phyloP scores from a whole-genome alignment of 2,329 filamentous ascomycete species.

The Fusarium ambrosium region DNA sequence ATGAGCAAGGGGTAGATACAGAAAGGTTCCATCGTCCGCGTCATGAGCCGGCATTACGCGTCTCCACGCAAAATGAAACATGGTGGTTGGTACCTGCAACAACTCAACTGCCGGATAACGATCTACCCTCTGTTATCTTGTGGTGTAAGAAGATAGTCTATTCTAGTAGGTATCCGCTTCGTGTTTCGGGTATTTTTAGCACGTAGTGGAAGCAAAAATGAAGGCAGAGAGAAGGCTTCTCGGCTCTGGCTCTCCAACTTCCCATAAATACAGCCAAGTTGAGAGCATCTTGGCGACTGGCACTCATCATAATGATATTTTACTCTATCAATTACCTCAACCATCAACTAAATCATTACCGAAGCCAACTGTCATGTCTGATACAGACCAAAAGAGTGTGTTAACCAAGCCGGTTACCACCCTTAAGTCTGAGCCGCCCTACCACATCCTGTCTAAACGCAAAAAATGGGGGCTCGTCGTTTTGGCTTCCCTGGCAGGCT shows the following conservation, averaged over 20 bases:
- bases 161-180: background rate
- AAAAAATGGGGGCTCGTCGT: constrained; percentile 43
- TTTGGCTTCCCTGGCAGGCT: constrained; percentile 34
- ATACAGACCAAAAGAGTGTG: background rate
- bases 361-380: background rate
- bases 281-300: background rate
- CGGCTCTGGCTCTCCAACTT: background rate
- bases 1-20: background rate
- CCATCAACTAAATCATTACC: background rate
- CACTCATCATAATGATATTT: background rate
- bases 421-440: background rate
- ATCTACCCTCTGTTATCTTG: background rate
- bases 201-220: background rate
- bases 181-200: constrained; percentile 3
- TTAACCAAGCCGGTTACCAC: background rate
- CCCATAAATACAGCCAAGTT: background rate
- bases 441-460: constrained; percentile 11
- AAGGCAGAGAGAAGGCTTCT: background rate
- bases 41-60: background rate
- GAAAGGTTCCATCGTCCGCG: background rate
- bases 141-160: background rate
- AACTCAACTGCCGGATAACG: background rate
- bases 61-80: background rate
- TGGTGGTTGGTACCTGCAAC: background rate
- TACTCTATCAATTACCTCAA: background rate